Base-by-base conservation (phyloP, 148 eudicot species). In the Chenopodium album region DNA sequence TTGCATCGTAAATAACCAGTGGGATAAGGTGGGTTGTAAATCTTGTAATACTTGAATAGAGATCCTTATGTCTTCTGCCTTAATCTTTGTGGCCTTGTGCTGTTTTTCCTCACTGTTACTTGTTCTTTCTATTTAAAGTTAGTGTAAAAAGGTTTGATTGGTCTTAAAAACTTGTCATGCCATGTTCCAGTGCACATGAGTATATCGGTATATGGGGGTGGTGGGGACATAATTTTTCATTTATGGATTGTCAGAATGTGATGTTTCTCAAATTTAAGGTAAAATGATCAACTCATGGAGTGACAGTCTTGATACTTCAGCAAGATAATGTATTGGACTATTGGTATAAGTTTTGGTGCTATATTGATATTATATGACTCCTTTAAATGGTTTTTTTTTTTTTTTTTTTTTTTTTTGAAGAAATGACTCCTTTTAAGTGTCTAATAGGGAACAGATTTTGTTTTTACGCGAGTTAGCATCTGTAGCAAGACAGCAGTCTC, bases 381-480 rank as follows among this genome's bases (percentile, higher is more conserved):
- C 66, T 72, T 81, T 31, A 28, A 69, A 17, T 86, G 74, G 32
- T 85, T 47, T 84, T 82, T 50, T 34, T n/a, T n/a, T n/a, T n/a
- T 32, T 32, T 32, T 34, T 85, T 47, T 84, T 82, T 50, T 34
- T 34, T 34, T 34, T 34, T 34, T 34, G 37, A 34, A 34, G 37
- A 34, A 34, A 34, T 34, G 37, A 34, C 37, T 34, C 37, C 37
- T 34, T 34, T 34, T 34, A 34, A 34, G 37, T 34, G 37, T 34
- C 37, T 34, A 34, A 76, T 94, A 96, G 99, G 93, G 89, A 88
- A 26, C 85, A 71, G 66, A 79, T 91, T 83, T 78, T 83, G 62
- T 91, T 94, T 83, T 81, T 96, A 88, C 76, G 78, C 84, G 86
- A 88, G 81, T 81, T 96, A 77, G 92, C 94, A 78, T 91, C 92